Conservation (phyloP, 176 grass and related monocot genomes). For the Rhipidocladum racemiflorum region DNA sequence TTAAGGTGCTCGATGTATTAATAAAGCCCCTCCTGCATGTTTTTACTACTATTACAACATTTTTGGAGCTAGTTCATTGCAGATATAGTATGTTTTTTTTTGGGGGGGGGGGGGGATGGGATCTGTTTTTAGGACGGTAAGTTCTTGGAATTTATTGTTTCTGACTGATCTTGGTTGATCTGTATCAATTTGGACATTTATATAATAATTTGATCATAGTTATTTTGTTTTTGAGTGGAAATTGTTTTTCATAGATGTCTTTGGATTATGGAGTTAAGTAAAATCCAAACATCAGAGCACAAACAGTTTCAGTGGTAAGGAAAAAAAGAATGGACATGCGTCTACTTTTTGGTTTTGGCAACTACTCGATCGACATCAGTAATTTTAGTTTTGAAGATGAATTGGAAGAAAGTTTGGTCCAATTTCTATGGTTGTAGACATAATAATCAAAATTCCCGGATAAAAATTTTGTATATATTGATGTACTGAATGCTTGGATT, state of each 20-base stretch:
- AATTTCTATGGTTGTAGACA: neutral
- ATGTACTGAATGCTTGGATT: constrained; percentile 9
- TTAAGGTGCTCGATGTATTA: constrained; percentile 14
- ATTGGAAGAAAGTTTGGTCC: neutral
- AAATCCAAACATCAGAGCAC: neutral
- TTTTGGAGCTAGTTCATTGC: neutral
- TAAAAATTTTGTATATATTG: neutral
- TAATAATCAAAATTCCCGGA: neutral
- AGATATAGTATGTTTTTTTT: neutral
- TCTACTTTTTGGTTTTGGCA: neutral
- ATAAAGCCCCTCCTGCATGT: neutral
- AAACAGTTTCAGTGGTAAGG: neutral
- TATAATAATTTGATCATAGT: neutral
- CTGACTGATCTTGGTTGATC: neutral
- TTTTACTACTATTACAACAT: neutral
- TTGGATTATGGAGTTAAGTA: neutral
- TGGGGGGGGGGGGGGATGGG: no score
- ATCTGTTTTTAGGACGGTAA: neutral
- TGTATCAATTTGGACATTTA: constrained; percentile 5
- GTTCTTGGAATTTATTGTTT: constrained; percentile 7
- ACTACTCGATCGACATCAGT: neutral
- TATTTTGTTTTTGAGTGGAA: constrained; percentile 9
- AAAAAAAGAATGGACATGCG: neutral
- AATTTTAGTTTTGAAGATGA: neutral
- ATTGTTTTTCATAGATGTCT: neutral